These are phyloP conservation scores for Leptodermis oblonga DNA, from an alignment of 257 asterid species.

Conservation along the genomic window DNA sequence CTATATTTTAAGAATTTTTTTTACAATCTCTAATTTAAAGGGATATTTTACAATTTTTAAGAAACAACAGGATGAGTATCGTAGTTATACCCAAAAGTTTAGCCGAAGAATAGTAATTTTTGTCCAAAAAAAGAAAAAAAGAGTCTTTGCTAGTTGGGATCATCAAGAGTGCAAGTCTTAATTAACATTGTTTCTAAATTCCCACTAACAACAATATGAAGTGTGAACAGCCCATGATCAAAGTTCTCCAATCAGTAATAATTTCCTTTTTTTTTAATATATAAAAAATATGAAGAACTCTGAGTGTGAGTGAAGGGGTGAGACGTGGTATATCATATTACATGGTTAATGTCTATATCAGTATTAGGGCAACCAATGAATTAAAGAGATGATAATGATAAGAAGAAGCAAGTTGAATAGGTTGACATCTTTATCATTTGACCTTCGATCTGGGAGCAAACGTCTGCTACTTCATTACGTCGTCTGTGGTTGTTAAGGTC, in stretches of 20 bases:
- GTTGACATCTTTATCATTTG: slow-evolving; percentile 7
- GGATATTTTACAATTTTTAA: too few species aligned
- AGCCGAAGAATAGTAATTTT: too few species aligned
- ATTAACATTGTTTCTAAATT: background rate
- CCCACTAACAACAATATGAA: background rate
- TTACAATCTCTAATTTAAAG: too few species aligned
- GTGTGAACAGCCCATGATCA: background rate
- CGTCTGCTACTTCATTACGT: too few species aligned
- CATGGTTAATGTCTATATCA: background rate
- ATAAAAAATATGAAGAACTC: background rate
- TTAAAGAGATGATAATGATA: too few species aligned
- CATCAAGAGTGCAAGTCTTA: background rate
- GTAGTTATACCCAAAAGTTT: too few species aligned
- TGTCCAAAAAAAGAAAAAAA: too few species aligned
- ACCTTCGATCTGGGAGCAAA: background rate
- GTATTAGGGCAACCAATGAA: too few species aligned
- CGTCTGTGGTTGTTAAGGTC: too few species aligned
- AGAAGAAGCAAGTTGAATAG: background rate
- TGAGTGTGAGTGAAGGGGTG: slow-evolving; percentile 14
- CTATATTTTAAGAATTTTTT: too few species aligned
- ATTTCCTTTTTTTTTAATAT: background rate
- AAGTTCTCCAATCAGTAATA: background rate
- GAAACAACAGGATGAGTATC: too few species aligned
- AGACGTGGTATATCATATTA: background rate
- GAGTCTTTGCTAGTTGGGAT: too few species aligned